Base-by-base conservation (phyloP, 768 basidiomycete species). In the Serendipita sp. region DNA sequence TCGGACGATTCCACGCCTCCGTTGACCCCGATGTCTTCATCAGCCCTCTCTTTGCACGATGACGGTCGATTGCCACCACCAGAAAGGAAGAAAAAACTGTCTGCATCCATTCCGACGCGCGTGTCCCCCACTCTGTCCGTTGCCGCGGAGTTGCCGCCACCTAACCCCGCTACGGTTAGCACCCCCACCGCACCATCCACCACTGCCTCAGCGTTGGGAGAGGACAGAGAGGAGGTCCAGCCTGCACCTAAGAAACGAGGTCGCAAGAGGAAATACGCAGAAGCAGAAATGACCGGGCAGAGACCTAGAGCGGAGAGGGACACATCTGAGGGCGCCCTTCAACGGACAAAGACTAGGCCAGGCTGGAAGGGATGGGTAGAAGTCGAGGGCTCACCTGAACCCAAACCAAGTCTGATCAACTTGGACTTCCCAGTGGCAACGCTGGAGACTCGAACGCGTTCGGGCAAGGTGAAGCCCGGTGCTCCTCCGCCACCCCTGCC, bases 341-440 rank as follows among this genome's bases (percentile, higher is more conserved):
- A 32, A 36, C 28, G 36, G 18, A 10, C 28, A 32, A 60, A 60
- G 56, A 30, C 56, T 4, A 23, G 56, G 16, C 56, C 56, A 5
- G 56, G 56, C 16, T 60, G 56, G 56, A 60, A 60, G 34, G 56
- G 56, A 10, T 60, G 56, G 56, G 56, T 60, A 35, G 56, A 60
- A 35, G 56, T 60, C 28, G 56, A 60, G 35, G 56, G 56, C 34
- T 60, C 56, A 60, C 56, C 56, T 8, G 56, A 60, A 30, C 56
- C 56, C n/a, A 60, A 10, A 35, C 28, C 56, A 8, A 60, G 35
- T 32, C 28, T 60, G 16, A 60, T 60, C 34, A 60, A 60, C 56
- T 35, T 60, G 28, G 56, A 60, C 32, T 23, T 38, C 30, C 56
- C 56, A 30, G 30, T 60, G 18, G 11, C 16, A 32, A 32, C 56